Evolutionary conservation across 1,284 basidiomycete species (phyloP), one percentile per base, ranked within the genome.

Genomic region (Malassezia globosa): DNA sequence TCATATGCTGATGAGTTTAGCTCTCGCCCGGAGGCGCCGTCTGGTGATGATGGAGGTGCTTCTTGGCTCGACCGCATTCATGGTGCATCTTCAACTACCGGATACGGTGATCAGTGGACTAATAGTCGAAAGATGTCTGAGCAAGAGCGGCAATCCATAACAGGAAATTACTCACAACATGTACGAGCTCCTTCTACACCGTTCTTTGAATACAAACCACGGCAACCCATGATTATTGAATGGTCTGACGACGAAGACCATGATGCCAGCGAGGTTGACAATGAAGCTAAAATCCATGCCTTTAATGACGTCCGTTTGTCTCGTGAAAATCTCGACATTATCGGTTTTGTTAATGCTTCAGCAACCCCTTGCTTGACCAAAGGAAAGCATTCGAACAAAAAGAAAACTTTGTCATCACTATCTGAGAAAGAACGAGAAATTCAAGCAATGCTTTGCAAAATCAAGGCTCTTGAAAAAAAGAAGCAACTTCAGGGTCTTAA

Each of bases 1-100:
- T 51, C 49, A 1, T 51, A 51, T 29, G 49, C 49, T 14, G 49
- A 51, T 25, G 49, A 51, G 24, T 46, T 40, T 13, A 46, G 31
- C 23, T 16, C 39, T 1, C 33, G 29, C 16, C 22, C 33, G 13
- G 22, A 24, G 23, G 31, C 42, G 22, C 42, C 42, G 4, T 26
- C 25, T 18, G 42, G 42, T 3, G 42, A 44, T 36, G n/a, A 34
- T 22, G 42, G 29, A 1, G 14, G 4, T 1, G 21, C 21, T 13
- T 2, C 42, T 8, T 36, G 42, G 42, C 11, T 19, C 7, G 18
- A 37, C 35, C 27, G 31, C n/a, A 14, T 19, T 4, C 13, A 16
- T 31, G 29, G 16, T 31, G 29, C 29, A 13, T 31, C 29, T 11
- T 31, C 29, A 11, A 31, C 37, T 2, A 19, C 26, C 23, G 22